phyloP scores from a whole-genome alignment of 2,329 filamentous ascomycete genomes.

The Zasmidium cellare region DNA sequence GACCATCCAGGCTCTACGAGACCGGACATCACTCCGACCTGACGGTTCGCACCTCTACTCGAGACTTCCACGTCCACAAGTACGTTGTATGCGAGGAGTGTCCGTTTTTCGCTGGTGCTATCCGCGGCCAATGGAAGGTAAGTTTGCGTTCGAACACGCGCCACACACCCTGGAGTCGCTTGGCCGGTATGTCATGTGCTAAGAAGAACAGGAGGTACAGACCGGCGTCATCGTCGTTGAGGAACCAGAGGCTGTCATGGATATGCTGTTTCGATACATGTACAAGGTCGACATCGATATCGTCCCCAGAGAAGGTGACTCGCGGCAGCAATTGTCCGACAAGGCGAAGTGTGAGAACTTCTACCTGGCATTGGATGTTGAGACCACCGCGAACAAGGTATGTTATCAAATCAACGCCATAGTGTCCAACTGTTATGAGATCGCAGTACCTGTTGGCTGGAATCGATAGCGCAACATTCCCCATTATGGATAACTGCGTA shows the following conservation, averaged over 20 bases:
- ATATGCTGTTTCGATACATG: slow-evolving; percentile 3
- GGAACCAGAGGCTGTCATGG: neutral
- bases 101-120: slow-evolving; percentile 1
- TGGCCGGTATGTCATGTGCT: too few species aligned
- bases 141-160: too few species aligned
- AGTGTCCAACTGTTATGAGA: too few species aligned
- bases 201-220: slow-evolving; percentile 2
- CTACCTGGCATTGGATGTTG: too few species aligned
- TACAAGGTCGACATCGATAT: neutral
- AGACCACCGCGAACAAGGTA: too few species aligned
- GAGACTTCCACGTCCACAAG: slow-evolving; percentile 10
- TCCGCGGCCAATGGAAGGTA: neutral
- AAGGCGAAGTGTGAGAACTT: neutral
- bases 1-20: neutral
- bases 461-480: too few species aligned
- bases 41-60: neutral
- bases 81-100: neutral
- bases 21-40: neutral
- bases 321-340: neutral
- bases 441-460: too few species aligned
- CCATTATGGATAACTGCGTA: too few species aligned
- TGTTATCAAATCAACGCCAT: too few species aligned
- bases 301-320: neutral
- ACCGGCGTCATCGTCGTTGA: slow-evolving; percentile 2
- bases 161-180: too few species aligned